phyloP scores from a whole-genome alignment of 1,139 yeast species.

The Candida sanyaensis region DNA sequence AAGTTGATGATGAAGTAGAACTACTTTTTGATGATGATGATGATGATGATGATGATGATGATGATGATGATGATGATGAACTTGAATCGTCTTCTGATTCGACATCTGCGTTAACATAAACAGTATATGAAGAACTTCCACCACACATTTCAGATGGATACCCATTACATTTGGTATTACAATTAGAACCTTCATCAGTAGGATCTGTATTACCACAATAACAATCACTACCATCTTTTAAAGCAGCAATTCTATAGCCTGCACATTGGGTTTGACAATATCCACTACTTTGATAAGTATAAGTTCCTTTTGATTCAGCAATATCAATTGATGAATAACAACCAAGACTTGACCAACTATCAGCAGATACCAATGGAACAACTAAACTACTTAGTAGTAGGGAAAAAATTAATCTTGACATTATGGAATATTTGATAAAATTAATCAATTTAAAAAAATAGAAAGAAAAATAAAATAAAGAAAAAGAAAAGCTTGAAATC shows the following conservation, averaged over 20 bases:
- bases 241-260: slow-evolving; percentile 53
- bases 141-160: slow-evolving; percentile 64
- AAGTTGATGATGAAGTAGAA: too few relatives aligned
- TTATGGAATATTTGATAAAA: not conserved
- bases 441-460: not conserved
- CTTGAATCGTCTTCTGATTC: slow-evolving; percentile 20
- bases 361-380: slow-evolving; percentile 5
- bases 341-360: slow-evolving; percentile 28
- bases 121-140: slow-evolving; percentile 50
- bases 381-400: slow-evolving; percentile 3
- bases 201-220: slow-evolving; percentile 60
- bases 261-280: slow-evolving; percentile 51
- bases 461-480: not conserved
- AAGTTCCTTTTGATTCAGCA: slow-evolving; percentile 29
- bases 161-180: slow-evolving; percentile 57
- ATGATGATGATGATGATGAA: slow-evolving; percentile 14
- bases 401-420: slow-evolving; percentile 4
- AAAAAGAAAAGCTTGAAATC: not conserved
- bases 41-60: too few relatives aligned
- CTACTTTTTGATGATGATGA: too few relatives aligned
- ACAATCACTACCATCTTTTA: slow-evolving; percentile 55
- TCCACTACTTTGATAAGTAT: slow-evolving; percentile 52
- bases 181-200: slow-evolving; percentile 36
- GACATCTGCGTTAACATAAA: slow-evolving; percentile 40
- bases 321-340: slow-evolving; percentile 34